These are phyloP conservation scores for Chenopodium suecicum DNA, from an alignment of 148 eudicot species.

Conservation along the genomic window DNA sequence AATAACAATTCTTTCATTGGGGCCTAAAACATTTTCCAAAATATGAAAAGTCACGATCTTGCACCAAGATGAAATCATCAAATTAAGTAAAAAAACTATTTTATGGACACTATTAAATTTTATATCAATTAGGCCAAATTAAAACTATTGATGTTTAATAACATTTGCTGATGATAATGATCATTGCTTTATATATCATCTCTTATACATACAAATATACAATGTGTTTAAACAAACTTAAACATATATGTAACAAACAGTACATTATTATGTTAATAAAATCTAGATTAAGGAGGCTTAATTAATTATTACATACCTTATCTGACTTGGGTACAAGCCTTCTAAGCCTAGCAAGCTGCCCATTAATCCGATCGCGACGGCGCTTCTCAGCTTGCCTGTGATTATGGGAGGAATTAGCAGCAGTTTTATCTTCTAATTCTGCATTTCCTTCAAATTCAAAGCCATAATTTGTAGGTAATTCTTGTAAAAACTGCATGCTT, in stretches of 20 bases:
- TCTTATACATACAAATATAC: background rate
- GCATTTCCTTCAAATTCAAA: conserved; percentile 8
- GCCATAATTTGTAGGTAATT: background rate
- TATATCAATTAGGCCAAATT: too few relatives aligned
- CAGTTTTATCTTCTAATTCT: conserved; percentile 25
- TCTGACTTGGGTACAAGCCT: conserved; percentile 82
- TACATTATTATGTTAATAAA: background rate
- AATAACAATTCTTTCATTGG: background rate
- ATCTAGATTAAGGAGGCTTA: background rate
- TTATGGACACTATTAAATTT: too few relatives aligned
- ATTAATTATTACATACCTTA: conserved; percentile 44
- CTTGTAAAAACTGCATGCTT: background rate
- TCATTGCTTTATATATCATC: too few relatives aligned
- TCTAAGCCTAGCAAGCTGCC: conserved; percentile 80
- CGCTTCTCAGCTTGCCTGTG: conserved; percentile 96
- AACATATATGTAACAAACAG: background rate
- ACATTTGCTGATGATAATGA: too few relatives aligned
- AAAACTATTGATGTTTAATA: too few relatives aligned
- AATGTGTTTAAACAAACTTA: background rate
- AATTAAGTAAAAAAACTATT: too few relatives aligned
- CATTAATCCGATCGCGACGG: conserved; percentile 84
- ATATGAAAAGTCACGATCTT: too few relatives aligned
- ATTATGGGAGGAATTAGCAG: conserved; percentile 49
- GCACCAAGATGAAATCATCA: too few relatives aligned
- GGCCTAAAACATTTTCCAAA: background rate